Evolutionary conservation across 345 rosid species (phyloP).

Genomic region (Aurinia saxatilis): DNA sequence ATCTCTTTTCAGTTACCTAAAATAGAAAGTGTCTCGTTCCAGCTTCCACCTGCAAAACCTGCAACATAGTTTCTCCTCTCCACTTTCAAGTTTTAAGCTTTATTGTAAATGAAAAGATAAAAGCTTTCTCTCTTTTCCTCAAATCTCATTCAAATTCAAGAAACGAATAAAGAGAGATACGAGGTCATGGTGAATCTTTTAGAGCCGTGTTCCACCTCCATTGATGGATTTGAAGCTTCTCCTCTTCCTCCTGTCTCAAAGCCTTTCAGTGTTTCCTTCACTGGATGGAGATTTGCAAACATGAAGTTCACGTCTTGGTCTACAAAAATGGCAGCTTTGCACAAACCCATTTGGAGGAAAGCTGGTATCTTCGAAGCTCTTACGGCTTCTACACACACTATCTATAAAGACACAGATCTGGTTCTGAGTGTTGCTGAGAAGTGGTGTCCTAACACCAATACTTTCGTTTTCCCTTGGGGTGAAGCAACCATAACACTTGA

Average conservation of each 20-base stretch:
- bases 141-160: no score
- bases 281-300: constrained; percentile 22
- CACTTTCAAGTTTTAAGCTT: no score
- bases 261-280: constrained; percentile 10
- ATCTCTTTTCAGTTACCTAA: no score
- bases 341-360: constrained; percentile 27
- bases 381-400: constrained; percentile 21
- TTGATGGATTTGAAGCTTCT: neutral
- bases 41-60: no score
- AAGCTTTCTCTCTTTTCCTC: neutral
- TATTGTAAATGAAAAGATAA: neutral
- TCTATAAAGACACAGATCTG: constrained; percentile 14
- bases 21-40: no score
- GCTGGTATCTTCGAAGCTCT: constrained; percentile 46
- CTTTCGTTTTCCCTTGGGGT: constrained; percentile 50
- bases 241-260: neutral
- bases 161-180: no score
- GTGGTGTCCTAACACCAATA: no score
- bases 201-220: no score
- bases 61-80: no score
- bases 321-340: constrained; percentile 20
- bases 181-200: constrained; percentile 20
- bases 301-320: constrained; percentile 37
- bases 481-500: no score
- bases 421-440: constrained; percentile 31